Percentiles rank a stretch among this genome's conserved stretches.
These are phyloP conservation scores for Apiospora kogelbergensis DNA, from an alignment of 2,329 filamentous ascomycete genomes.

Conservation along the genomic window DNA sequence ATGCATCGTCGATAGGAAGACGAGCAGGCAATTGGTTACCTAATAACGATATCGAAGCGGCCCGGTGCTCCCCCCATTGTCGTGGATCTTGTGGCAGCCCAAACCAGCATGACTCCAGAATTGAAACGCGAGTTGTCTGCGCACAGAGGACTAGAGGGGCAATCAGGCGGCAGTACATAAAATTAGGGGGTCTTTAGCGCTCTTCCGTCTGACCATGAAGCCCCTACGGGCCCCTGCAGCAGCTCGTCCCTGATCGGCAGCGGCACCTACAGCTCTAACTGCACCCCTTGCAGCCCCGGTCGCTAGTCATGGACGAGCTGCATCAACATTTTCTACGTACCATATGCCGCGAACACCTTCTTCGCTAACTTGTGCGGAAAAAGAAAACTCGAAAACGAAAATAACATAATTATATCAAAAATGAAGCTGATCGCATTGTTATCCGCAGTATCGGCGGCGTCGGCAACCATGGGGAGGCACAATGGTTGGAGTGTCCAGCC, in stretches of 20 bases:
- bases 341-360: not conserved
- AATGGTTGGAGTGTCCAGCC: constrained; percentile 23
- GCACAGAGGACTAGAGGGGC: not conserved
- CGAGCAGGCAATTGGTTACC: not conserved
- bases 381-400: not conserved
- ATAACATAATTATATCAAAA: not conserved
- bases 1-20: not conserved
- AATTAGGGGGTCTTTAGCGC: not conserved
- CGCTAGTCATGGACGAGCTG: not conserved
- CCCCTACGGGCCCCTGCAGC: not conserved
- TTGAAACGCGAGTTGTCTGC: constrained; percentile 11
- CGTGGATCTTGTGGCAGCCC: constrained; percentile 8
- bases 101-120: not conserved
- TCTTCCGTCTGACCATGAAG: not conserved
- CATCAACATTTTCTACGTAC: not conserved
- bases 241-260: not conserved
- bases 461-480: constrained; percentile 12
- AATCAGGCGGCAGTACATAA: not conserved
- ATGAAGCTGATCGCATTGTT: constrained; percentile 11
- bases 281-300: not conserved
- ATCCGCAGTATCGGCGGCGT: constrained; percentile 13
- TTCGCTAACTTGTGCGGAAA: too few species aligned
- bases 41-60: not conserved
- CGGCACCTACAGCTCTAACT: not conserved
- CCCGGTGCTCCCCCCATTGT: not conserved